Conservation (phyloP, 768 basidiomycete species). For the Butyriboletus loyo region DNA sequence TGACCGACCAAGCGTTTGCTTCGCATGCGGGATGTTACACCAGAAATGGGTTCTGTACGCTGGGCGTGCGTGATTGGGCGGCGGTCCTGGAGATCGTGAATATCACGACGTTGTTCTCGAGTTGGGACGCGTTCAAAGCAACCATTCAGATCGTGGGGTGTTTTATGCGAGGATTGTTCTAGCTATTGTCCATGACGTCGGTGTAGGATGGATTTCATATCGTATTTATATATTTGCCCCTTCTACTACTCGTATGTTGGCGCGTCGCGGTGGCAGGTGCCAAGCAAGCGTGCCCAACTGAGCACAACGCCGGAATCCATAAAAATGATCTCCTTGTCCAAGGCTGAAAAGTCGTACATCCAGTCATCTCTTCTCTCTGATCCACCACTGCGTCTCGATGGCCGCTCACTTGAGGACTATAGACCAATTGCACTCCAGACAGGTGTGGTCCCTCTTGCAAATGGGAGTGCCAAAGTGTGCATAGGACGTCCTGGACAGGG, state of each 20-base stretch:
- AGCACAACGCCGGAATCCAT: background rate
- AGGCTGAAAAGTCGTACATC: slow-evolving; percentile 78
- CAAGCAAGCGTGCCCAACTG: background rate
- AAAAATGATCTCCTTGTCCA: slow-evolving; percentile 46
- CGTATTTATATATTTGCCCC: no score
- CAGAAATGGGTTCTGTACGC: slow-evolving; percentile 40
- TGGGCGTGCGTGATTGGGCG: slow-evolving; percentile 36
- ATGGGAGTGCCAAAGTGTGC: slow-evolving; percentile 75
- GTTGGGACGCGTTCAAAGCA: slow-evolving; percentile 17
- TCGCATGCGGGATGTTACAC: slow-evolving; percentile 43
- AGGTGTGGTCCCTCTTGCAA: slow-evolving; percentile 74
- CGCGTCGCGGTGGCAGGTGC: background rate
- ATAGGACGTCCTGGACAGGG: slow-evolving; percentile 67
- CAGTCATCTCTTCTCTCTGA: slow-evolving; percentile 57
- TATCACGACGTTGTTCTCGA: slow-evolving; percentile 10
- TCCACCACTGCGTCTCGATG: slow-evolving; percentile 72
- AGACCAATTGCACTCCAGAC: slow-evolving; percentile 72
- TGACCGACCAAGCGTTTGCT: slow-evolving; percentile 38
- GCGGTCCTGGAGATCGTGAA: slow-evolving; percentile 34
- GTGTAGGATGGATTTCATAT: background rate
- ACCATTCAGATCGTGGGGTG: slow-evolving; percentile 6
- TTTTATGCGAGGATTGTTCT: slow-evolving; percentile 14
- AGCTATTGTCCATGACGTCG: background rate
- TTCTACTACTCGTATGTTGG: background rate
- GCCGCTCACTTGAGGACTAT: slow-evolving; percentile 64